These are phyloP conservation scores for Clitoria ternatea DNA, from an alignment of 306 rosid species.

Conservation along the genomic window DNA sequence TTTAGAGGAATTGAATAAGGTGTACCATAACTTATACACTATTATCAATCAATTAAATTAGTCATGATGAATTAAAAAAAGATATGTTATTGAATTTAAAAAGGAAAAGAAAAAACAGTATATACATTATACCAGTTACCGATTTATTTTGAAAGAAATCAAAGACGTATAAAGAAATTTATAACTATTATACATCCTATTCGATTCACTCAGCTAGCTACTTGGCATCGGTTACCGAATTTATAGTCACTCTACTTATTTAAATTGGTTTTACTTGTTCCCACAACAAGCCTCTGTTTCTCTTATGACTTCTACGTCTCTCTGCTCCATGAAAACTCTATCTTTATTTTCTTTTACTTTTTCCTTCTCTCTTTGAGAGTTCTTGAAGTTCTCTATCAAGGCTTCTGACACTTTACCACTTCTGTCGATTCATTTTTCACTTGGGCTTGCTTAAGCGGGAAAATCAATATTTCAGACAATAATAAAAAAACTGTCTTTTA, in stretches of 20 bases:
- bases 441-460: slow-evolving; percentile 10
- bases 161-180: too few relatives aligned
- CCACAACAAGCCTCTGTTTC: slow-evolving; percentile 35
- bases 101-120: too few relatives aligned
- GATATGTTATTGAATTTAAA: too few relatives aligned
- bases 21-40: too few relatives aligned
- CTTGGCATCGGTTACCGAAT: neutral
- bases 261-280: slow-evolving; percentile 34
- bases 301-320: slow-evolving; percentile 35
- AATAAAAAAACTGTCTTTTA: slow-evolving; percentile 15
- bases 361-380: neutral
- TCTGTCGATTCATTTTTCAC: slow-evolving; percentile 15
- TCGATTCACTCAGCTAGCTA: too few relatives aligned
- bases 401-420: neutral
- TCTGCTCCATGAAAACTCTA: slow-evolving; percentile 34
- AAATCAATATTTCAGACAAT: slow-evolving; percentile 23
- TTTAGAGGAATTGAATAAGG: too few relatives aligned
- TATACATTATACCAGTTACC: too few relatives aligned
- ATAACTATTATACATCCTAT: too few relatives aligned
- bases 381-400: slow-evolving; percentile 19
- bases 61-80: too few relatives aligned
- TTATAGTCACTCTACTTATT: slow-evolving; percentile 30
- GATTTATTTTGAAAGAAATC: too few relatives aligned
- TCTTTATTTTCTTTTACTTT: neutral
- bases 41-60: too few relatives aligned